Conservation (phyloP, 345 rosid species). For the Lagerstroemia speciosa region DNA sequence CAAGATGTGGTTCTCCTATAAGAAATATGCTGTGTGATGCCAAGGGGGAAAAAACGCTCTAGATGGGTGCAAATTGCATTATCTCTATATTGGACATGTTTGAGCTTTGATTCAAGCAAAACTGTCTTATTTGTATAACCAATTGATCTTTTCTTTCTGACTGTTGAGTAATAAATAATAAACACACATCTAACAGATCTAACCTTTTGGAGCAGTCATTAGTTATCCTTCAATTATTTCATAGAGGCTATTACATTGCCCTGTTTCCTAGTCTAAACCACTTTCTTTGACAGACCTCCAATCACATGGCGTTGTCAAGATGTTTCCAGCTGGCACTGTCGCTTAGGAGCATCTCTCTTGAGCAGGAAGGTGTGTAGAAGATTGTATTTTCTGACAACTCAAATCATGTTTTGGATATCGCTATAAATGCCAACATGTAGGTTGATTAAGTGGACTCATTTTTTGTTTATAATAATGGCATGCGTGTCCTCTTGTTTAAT, state of each 20-base stretch:
- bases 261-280: neutral
- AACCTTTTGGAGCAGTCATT: neutral
- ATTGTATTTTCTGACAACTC: neutral
- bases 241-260: neutral
- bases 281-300: conserved; percentile 52
- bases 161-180: neutral
- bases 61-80: neutral
- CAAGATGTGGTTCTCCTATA: neutral
- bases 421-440: neutral
- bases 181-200: neutral
- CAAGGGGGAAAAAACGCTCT: neutral
- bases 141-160: too few relatives aligned
- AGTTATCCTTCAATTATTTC: neutral
- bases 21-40: neutral
- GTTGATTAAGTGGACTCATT: neutral
- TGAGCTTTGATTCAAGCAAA: neutral
- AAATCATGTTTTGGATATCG: neutral
- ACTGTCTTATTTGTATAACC: neutral
- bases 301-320: conserved; percentile 63
- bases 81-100: neutral
- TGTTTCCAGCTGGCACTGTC: conserved; percentile 89
- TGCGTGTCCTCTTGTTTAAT: neutral
- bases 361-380: conserved; percentile 44
- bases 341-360: conserved; percentile 62
- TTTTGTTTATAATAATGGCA: neutral